These are phyloP conservation scores for Cardiospermum halicacabum DNA, from an alignment of 345 rosid genomes.

Conservation along the genomic window DNA sequence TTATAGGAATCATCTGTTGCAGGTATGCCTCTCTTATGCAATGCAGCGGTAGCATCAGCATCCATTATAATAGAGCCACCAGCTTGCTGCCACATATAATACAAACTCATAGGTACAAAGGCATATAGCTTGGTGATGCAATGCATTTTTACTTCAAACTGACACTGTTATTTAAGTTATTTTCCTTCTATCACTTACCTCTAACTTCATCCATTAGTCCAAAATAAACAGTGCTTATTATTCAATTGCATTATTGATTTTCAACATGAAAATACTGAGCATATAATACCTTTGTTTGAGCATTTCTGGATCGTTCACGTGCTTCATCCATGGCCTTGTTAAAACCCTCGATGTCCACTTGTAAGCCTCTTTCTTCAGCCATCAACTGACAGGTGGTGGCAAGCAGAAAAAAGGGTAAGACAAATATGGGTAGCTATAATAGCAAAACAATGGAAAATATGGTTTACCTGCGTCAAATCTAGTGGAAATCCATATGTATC, in stretches of 20 bases:
- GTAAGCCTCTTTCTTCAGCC: constrained; percentile 91
- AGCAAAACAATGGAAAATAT: constrained; percentile 2
- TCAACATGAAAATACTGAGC: background rate
- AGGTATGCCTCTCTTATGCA: constrained; percentile 66
- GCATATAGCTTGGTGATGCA: background rate
- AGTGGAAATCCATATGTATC: constrained; percentile 95
- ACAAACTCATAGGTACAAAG: constrained; percentile 13
- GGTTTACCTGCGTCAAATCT: constrained; percentile 86
- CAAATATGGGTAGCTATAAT: background rate
- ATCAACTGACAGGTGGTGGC: constrained; percentile 70
- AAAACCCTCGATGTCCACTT: constrained; percentile 81
- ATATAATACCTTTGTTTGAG: constrained; percentile 65
- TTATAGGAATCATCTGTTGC: constrained; percentile 77
- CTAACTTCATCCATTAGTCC: background rate
- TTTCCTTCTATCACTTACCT: background rate
- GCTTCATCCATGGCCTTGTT: constrained; percentile 85
- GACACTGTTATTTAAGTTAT: background rate
- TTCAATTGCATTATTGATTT: background rate
- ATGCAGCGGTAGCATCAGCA: constrained; percentile 85
- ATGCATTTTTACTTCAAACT: background rate
- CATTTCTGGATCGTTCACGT: constrained; percentile 88
- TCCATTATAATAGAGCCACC: constrained; percentile 86
- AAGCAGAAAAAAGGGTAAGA: constrained; percentile 17
- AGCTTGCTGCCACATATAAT: constrained; percentile 54
- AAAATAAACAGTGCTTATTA: background rate